These are phyloP conservation scores for Penicillium sp. DNA, from an alignment of 2,329 filamentous ascomycete species.

Conservation along the genomic window DNA sequence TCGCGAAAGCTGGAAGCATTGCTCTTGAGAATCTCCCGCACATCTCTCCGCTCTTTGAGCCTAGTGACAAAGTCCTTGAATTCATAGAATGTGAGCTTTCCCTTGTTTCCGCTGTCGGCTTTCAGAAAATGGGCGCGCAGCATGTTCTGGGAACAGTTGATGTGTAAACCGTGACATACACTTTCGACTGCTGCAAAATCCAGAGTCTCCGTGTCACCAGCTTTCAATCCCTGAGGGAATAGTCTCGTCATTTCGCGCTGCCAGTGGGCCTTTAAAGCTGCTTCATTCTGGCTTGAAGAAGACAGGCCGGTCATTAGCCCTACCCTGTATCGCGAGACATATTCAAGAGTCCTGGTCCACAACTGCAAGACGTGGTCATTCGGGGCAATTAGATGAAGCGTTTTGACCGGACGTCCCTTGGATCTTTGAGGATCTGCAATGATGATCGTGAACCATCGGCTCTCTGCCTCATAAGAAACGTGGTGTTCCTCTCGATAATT, in stretches of 20 bases:
- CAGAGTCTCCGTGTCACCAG: slow-evolving; percentile 70
- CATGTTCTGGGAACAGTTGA: slow-evolving; percentile 80
- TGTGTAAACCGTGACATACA: slow-evolving; percentile 87
- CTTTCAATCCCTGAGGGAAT: slow-evolving; percentile 49
- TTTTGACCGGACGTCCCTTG: slow-evolving; percentile 72
- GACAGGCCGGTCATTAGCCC: slow-evolving; percentile 89
- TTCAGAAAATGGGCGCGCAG: slow-evolving; percentile 75
- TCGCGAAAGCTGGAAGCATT: slow-evolving; percentile 62
- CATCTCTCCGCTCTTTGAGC: slow-evolving; percentile 83
- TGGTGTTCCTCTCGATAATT: slow-evolving; percentile 88
- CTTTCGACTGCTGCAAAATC: slow-evolving; percentile 79
- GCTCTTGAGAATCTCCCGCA: slow-evolving; percentile 72
- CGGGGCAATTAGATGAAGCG: slow-evolving; percentile 84
- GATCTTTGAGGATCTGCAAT: slow-evolving; percentile 79
- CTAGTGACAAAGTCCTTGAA: slow-evolving; percentile 83
- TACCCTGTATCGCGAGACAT: slow-evolving; percentile 83
- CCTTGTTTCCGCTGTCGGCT: slow-evolving; percentile 68
- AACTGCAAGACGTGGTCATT: slow-evolving; percentile 72
- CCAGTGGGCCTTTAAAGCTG: slow-evolving; percentile 85
- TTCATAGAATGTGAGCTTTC: slow-evolving; percentile 74
- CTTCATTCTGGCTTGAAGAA: slow-evolving; percentile 74
- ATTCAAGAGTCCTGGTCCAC: slow-evolving; percentile 84
- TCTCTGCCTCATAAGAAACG: slow-evolving; percentile 68
- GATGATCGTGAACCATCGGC: slow-evolving; percentile 86
- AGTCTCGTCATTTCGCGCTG: slow-evolving; percentile 77